These are phyloP conservation scores for Nothomitra cinnamomea DNA, from an alignment of 2,329 filamentous ascomycete genomes.

Conservation along the genomic window DNA sequence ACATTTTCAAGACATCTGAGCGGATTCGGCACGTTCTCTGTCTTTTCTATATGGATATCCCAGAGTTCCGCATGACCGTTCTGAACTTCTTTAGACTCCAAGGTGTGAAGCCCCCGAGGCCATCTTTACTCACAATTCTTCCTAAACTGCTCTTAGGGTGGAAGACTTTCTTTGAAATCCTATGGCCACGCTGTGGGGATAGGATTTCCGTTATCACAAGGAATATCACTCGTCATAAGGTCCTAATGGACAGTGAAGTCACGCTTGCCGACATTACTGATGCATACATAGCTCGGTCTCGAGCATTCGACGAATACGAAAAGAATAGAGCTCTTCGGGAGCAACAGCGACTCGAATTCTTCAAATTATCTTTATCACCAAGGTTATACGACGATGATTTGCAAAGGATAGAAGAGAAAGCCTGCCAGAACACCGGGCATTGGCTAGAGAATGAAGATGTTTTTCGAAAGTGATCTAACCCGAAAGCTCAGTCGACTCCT, in stretches of 20 bases:
- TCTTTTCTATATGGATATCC: conserved; percentile 22
- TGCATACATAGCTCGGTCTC: conserved; percentile 8
- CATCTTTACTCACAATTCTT: not conserved
- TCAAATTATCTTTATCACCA: conserved; percentile 6
- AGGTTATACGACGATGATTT: conserved; percentile 10
- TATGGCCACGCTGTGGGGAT: conserved; percentile 13
- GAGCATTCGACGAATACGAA: conserved; percentile 8
- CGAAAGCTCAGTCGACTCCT: not conserved
- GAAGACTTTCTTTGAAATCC: conserved; percentile 16
- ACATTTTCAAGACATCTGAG: conserved; percentile 14
- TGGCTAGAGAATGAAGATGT: conserved; percentile 9
- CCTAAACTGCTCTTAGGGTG: conserved; percentile 10
- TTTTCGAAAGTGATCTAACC: conserved; percentile 7
- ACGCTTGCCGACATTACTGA: conserved; percentile 10
- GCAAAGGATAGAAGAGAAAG: not conserved
- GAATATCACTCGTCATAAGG: conserved; percentile 8
- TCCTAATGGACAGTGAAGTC: conserved; percentile 11
- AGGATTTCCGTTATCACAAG: conserved; percentile 1
- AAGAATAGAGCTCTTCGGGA: conserved; percentile 5
- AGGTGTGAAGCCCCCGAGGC: conserved; percentile 12
- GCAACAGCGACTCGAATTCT: conserved; percentile 6
- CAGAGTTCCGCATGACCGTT: conserved; percentile 20
- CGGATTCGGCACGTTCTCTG: conserved; percentile 15
- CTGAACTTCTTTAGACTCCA: conserved; percentile 18
- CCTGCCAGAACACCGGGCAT: conserved; percentile 5